These are phyloP conservation scores for Xylaria sp. DNA, from an alignment of 2,329 filamentous ascomycete genomes.

Conservation along the genomic window DNA sequence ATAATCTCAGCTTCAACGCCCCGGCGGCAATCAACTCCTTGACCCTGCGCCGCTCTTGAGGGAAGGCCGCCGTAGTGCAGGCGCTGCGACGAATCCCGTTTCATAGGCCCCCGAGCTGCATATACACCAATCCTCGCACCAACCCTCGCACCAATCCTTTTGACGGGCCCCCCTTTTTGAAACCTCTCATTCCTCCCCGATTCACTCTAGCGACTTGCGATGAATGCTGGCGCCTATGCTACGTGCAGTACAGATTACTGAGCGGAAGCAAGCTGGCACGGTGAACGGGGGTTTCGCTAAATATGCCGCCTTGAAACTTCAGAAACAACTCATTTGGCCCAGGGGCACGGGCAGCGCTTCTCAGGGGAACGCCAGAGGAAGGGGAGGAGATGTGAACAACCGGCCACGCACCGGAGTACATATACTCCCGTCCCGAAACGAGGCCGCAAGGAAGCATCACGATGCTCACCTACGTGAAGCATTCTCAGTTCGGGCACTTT, in stretches of 20 bases:
- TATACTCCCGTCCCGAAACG: slow-evolving; percentile 8
- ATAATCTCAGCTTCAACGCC: slow-evolving; percentile 17
- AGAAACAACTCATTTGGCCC: slow-evolving; percentile 34
- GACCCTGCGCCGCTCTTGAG: slow-evolving; percentile 22
- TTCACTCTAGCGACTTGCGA: background rate
- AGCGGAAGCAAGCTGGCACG: slow-evolving; percentile 13
- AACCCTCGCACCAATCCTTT: slow-evolving; percentile 2
- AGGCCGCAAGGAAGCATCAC: slow-evolving; percentile 3
- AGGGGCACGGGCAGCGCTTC: slow-evolving; percentile 23
- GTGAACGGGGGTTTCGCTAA: slow-evolving; percentile 16
- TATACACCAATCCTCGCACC: too few relatives aligned
- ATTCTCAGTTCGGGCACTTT: background rate
- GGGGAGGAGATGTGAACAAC: too few relatives aligned
- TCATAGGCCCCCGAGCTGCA: slow-evolving; percentile 23
- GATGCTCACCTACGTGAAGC: slow-evolving; percentile 6
- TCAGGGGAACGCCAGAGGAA: slow-evolving; percentile 4
- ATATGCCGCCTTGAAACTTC: slow-evolving; percentile 34
- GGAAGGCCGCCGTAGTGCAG: slow-evolving; percentile 10
- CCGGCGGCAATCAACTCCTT: slow-evolving; percentile 6
- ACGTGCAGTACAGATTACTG: background rate
- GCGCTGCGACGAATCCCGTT: slow-evolving; percentile 32
- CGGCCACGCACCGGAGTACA: background rate
- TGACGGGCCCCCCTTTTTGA: slow-evolving; percentile 8
- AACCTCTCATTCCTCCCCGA: background rate
- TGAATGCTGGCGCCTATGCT: background rate